Evolutionary conservation across 257 asterid genomes (phyloP).

Genomic region (Fraxinus quadrangulata): DNA sequence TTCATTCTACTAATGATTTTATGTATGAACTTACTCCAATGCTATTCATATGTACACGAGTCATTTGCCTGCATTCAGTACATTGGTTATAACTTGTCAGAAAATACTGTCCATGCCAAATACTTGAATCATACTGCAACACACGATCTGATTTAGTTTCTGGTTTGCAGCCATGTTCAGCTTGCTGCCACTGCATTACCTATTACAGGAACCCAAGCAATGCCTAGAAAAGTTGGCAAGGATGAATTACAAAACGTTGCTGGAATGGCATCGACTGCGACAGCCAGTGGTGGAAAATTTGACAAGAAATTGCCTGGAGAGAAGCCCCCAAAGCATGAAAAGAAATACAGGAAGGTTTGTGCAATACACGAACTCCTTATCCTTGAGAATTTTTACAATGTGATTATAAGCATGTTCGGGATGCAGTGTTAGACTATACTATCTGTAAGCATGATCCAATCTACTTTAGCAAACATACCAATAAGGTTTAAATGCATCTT

Average conservation of each 20-base stretch:
- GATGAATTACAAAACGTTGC: slow-evolving; percentile 88
- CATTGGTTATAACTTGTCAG: background rate
- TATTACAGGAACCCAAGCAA: slow-evolving; percentile 74
- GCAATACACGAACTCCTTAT: background rate
- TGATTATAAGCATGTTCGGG: background rate
- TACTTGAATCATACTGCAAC: slow-evolving; percentile 3
- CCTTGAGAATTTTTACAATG: background rate
- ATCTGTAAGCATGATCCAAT: background rate
- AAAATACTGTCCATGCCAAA: background rate
- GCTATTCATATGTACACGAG: background rate
- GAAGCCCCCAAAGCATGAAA: slow-evolving; percentile 83
- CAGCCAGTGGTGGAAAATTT: slow-evolving; percentile 99
- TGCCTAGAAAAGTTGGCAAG: slow-evolving; percentile 69
- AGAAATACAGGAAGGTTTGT: slow-evolving; percentile 87
- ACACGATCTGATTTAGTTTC: slow-evolving; percentile 22
- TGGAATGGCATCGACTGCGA: slow-evolving; percentile 88
- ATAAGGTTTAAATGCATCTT: background rate
- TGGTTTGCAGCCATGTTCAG: slow-evolving; percentile 74
- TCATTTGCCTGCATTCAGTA: background rate
- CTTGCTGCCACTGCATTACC: slow-evolving; percentile 92
- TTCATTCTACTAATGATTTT: background rate
- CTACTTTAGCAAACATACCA: background rate
- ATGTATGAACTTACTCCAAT: background rate
- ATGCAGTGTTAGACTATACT: background rate
- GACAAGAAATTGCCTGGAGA: slow-evolving; percentile 94